Base-by-base conservation (phyloP, 176 grass and related monocot genomes). In the Guadua angustifolia region DNA sequence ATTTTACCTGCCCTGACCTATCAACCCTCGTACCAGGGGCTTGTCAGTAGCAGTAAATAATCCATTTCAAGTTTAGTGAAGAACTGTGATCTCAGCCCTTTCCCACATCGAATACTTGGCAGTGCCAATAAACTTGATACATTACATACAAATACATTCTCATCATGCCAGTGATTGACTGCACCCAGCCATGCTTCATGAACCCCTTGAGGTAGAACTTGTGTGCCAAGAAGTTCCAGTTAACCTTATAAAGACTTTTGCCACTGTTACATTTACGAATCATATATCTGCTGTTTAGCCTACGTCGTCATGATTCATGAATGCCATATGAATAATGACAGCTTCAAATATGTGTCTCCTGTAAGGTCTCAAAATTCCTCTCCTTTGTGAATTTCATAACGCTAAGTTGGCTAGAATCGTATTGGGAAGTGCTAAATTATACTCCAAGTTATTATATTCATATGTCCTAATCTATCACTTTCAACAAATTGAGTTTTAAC, bases 401-500 rank as follows among this genome's bases (percentile, higher is more conserved):
- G 74, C 61, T 72, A 39, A 24, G 21, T 39, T 53, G 58, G 13
- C 14, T 75, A 21, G 2, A 44, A 59, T 32, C 3, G 6, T 81
- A 55, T 46, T 64, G 66, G 1, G 2, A 71, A 79, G 15, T 79
- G 10, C 25, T 66, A 67, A 74, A 74, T 51, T 26, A 21, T 59
- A 21, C 35, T 75, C 19, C 4, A 36, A 50, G 26, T 43, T 44
- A 12, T 89, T 26, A 53, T 81, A 21, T 82, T 73, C 18, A 10
- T 58, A 35, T 76, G 50, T 15, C n/a, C 5, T n/a, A 76, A 19
- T 44, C 8, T 69, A 50, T 36, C 46, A 84, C 45, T 63, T 61
- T 69, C 78, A 79, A 71, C 42, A 64, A 25, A 5, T 68, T 70
- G 38, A 36, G 42, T 89, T 36, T 53, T 65, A 69, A 87, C 63